Conservation (phyloP, 176 grass and related monocot genomes). For the Luzula sylvatica region DNA sequence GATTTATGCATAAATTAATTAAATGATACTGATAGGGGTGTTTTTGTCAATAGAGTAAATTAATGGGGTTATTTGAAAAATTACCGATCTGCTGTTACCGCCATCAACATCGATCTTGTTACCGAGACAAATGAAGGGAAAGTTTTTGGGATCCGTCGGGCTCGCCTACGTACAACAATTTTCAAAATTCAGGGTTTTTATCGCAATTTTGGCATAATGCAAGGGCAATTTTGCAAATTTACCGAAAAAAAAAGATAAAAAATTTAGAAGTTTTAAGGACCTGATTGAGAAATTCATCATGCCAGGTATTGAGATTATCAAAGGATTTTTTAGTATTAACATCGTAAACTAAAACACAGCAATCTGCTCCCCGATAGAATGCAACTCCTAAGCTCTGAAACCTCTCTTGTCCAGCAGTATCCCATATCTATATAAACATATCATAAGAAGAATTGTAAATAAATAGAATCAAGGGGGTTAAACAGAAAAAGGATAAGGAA, state of each 20-base stretch:
- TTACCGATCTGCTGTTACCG: slow-evolving; percentile 71
- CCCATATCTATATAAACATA: slow-evolving; percentile 62
- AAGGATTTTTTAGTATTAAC: slow-evolving; percentile 74
- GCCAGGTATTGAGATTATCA: slow-evolving; percentile 74
- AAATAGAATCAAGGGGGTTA: no score
- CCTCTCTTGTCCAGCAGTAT: slow-evolving; percentile 96
- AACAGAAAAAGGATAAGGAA: background rate
- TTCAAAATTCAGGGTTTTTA: slow-evolving; percentile 5
- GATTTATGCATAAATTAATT: background rate
- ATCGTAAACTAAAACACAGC: slow-evolving; percentile 90
- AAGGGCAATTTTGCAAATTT: slow-evolving; percentile 17
- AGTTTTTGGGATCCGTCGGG: slow-evolving; percentile 51
- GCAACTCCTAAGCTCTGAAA: slow-evolving; percentile 97
- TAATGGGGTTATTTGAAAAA: background rate
- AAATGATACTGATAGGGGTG: background rate
- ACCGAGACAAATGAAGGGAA: slow-evolving; percentile 84
- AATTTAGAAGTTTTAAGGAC: slow-evolving; percentile 21
- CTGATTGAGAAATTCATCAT: slow-evolving; percentile 91
- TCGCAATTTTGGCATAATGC: slow-evolving; percentile 3
- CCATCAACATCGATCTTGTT: slow-evolving; percentile 92
- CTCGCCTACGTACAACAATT: slow-evolving; percentile 33
- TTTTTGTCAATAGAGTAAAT: no score
- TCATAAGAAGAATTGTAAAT: background rate
- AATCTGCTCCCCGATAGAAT: slow-evolving; percentile 92
- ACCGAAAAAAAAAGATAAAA: slow-evolving; percentile 15